Base-by-base conservation (phyloP, 495 filamentous ascomycete genomes). In the Penicillium silybi region DNA sequence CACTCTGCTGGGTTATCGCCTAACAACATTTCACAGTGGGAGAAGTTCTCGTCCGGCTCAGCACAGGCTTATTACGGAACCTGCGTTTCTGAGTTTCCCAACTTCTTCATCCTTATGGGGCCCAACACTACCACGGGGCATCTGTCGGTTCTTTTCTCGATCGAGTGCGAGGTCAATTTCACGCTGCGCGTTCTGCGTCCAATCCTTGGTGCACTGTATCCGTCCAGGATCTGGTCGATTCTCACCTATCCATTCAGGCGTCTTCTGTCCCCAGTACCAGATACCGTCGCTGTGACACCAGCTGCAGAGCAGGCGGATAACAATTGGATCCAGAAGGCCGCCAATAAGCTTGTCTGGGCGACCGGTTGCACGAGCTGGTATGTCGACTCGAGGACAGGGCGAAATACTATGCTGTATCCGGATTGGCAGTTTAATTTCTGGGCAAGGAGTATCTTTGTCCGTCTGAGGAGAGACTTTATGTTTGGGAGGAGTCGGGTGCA, bases 51-150 rank as follows among this genome's bases (percentile, higher is more conserved):
- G 46, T 69, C 73, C 17, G 77, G 79, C 7, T 68, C 66, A 15
- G 54, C 78, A 0, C 74, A 76, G 50, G 73, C 76, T 13, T 83
- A 84, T 55, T 74, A 72, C 46, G 76, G 76, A 13, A 77, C 73
- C 16, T 77, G 78, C 41, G 60, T 83, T 46, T 74, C 77, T 44
- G 69, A 65, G 3, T 84, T 82, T 56, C 79, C 80, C 4, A 82
- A 82, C 46, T 74, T 80, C 54, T 84, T 84, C 65, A 69, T 79
- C 18, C 65, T 83, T 10, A 73, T 79, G 56, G 80, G 80, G 0
- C 80, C 80, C 0, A 84, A 82, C 45, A 79, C 77, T 1, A 71
- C 66, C 2, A 81, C 76, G 11, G 80, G 80, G 0, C 80, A 84
- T 57, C 66, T 67, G 1, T 78, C 69, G 2, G 74, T 80, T 4